Percentiles rank a stretch among this genome's conserved stretches.
Evolutionary conservation across 2,329 filamentous ascomycete species (phyloP).

Genomic region (Trichoderma sp.): DNA sequence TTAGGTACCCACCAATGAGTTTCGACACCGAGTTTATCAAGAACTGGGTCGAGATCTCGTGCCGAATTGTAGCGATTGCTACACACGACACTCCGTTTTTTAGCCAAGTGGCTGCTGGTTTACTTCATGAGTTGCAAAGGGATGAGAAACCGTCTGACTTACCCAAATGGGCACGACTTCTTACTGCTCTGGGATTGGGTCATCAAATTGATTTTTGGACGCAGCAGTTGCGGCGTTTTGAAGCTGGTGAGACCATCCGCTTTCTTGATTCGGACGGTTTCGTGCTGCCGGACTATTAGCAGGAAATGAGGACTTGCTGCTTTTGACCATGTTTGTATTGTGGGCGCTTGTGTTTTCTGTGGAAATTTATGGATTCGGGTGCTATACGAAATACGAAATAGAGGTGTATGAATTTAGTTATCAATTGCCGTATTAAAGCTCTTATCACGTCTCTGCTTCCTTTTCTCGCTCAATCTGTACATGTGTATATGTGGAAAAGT

Average conservation of each 20-base stretch:
- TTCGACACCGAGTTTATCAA: conserved; percentile 26
- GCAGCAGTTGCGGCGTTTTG: conserved; percentile 23
- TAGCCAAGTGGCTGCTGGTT: not conserved
- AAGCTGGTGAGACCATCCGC: conserved; percentile 15
- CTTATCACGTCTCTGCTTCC: not conserved
- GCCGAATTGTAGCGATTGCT: conserved; percentile 23
- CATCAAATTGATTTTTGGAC: conserved; percentile 26
- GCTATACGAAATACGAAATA: not conserved
- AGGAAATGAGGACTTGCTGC: not conserved
- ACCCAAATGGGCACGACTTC: conserved; percentile 16
- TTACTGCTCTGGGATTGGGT: conserved; percentile 12
- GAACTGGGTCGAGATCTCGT: conserved; percentile 26
- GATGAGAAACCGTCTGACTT: not conserved
- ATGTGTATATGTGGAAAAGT: not conserved
- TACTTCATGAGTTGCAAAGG: not conserved
- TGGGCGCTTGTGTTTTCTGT: not conserved
- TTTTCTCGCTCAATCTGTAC: not conserved
- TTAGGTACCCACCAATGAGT: conserved; percentile 29
- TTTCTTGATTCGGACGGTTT: conserved; percentile 21
- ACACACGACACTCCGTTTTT: conserved; percentile 12
- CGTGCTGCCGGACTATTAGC: not conserved
- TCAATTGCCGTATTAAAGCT: not conserved
- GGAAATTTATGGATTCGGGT: not conserved
- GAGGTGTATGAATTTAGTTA: not conserved
- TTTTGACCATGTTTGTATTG: not conserved